These are phyloP conservation scores for Nannizziopsis arthrosporioides DNA, from an alignment of 2,329 filamentous ascomycete genomes.

Conservation along the genomic window DNA sequence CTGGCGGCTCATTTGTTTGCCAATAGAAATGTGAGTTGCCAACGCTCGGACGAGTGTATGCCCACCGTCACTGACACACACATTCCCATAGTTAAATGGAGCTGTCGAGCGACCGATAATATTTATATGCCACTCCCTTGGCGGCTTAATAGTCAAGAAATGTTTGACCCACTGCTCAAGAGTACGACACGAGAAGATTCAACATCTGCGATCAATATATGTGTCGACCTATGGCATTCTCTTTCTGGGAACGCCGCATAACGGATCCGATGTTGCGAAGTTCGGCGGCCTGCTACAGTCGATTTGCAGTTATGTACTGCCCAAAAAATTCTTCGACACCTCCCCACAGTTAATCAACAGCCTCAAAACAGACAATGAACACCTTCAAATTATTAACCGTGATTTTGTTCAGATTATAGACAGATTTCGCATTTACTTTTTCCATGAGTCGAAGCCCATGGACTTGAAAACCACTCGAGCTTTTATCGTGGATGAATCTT, in stretches of 20 bases:
- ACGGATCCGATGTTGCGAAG: conserved; percentile 54
- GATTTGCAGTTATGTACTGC: conserved; percentile 54
- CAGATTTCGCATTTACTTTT: conserved; percentile 63
- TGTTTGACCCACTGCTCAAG: conserved; percentile 57
- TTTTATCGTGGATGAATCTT: conserved; percentile 57
- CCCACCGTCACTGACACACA: background rate
- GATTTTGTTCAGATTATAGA: conserved; percentile 61
- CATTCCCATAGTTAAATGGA: conserved; percentile 27
- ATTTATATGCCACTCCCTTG: conserved; percentile 63
- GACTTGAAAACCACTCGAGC: conserved; percentile 52
- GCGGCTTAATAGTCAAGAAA: conserved; percentile 60
- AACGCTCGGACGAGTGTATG: background rate
- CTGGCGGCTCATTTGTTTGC: conserved; percentile 51
- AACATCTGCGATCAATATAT: conserved; percentile 56
- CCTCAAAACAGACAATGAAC: conserved; percentile 63
- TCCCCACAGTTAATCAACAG: conserved; percentile 58
- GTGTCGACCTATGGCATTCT: conserved; percentile 65
- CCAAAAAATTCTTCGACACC: conserved; percentile 54
- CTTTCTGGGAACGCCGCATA: conserved; percentile 67
- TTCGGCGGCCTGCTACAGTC: conserved; percentile 58
- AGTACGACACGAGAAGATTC: conserved; percentile 46
- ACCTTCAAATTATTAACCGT: conserved; percentile 59
- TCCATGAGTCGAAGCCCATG: conserved; percentile 61
- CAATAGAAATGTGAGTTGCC: conserved; percentile 44
- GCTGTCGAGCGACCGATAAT: conserved; percentile 56